Evolutionary conservation across 768 basidiomycete genomes (phyloP).

Genomic region (Pholiota microspora): DNA sequence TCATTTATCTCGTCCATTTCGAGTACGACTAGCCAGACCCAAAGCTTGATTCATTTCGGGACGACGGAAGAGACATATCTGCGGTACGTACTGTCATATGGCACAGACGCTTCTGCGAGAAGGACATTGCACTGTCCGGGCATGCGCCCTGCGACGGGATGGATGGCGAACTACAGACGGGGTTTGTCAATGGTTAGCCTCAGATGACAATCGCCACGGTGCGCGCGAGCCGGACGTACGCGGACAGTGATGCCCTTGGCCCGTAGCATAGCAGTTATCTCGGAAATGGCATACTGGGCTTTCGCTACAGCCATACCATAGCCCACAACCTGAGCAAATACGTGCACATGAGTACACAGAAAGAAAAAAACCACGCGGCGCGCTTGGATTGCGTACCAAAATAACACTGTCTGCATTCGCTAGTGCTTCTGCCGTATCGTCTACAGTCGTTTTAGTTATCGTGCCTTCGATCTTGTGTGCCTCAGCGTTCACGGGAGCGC

Average conservation of each 20-base stretch:
- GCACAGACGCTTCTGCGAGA: constrained; percentile 85
- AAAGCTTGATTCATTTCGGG: constrained; percentile 5
- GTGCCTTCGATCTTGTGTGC: constrained; percentile 79
- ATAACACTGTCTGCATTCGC: constrained; percentile 83
- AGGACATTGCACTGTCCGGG: constrained; percentile 93
- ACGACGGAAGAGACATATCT: not conserved
- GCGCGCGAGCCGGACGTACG: constrained; percentile 24
- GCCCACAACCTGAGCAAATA: constrained; percentile 58
- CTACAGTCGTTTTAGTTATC: constrained; percentile 74
- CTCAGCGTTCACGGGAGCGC: constrained; percentile 50
- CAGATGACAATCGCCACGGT: not conserved
- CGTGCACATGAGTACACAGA: not conserved
- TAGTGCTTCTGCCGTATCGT: constrained; percentile 79
- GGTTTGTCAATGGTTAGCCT: not conserved
- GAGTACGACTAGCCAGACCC: constrained; percentile 65
- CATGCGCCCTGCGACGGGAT: constrained; percentile 92
- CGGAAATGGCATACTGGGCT: constrained; percentile 78
- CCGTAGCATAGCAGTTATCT: constrained; percentile 71
- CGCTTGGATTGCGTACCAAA: constrained; percentile 43
- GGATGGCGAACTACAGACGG: constrained; percentile 63
- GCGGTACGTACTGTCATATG: constrained; percentile 73
- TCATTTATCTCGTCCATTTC: constrained; percentile 97
- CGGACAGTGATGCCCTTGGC: constrained; percentile 77
- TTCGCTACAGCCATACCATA: constrained; percentile 94
- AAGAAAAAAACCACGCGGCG: not conserved